Evolutionary conservation across 163 green algal species (phyloP), one percentile per base, ranked within the genome.

Genomic region (Prototheca wickerhamii): DNA sequence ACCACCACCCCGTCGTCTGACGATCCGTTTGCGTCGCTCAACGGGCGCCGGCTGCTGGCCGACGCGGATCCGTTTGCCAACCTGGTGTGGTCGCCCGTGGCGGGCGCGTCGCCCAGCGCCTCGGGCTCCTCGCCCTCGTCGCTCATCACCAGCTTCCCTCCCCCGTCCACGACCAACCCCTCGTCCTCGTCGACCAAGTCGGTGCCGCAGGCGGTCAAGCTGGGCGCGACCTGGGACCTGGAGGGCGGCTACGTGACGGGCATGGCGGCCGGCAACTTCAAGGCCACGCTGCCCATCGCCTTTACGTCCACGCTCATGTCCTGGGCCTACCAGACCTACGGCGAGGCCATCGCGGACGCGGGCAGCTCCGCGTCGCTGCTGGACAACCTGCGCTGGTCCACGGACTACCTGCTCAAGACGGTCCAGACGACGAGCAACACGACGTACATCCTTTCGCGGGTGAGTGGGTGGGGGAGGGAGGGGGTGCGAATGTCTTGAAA

Each of bases 341-440:
- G 52, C 23, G 42, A 76, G 29, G 81, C 60, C 49, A 78, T 75
- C 53, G 29, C 44, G 6, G 63, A 72, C 49, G 52, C 73, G 25
- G 75, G 69, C 6, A 31, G 73, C 26, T 68, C 68, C 34, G 57
- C 33, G 7, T 30, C 67, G 2, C 67, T 74, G 26, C 65, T 85
- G 40, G 75, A 81, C 28, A 85, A 69, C 44, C 49, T 91, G 4
- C 70, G 66, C 54, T 88, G 78, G 81, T 77, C 69, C 34, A 72
- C 65, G 25, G 85, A 91, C 68, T 91, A 91, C 72, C 68, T 91
- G 61, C 65, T 85, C 25, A 91, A 89, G 60, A 66, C 64, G 37
- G 44, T 82, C 25, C 40, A 35, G 31, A 55, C 54, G 28, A n/a
- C 69, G 2, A 43, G 37, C 65, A 71, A 59, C 5, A 21, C 10